Evolutionary conservation across 176 grass and related monocot species (phyloP), one percentile per base, ranked within the genome.

Genomic region (Echinochloa phyllopogon): DNA sequence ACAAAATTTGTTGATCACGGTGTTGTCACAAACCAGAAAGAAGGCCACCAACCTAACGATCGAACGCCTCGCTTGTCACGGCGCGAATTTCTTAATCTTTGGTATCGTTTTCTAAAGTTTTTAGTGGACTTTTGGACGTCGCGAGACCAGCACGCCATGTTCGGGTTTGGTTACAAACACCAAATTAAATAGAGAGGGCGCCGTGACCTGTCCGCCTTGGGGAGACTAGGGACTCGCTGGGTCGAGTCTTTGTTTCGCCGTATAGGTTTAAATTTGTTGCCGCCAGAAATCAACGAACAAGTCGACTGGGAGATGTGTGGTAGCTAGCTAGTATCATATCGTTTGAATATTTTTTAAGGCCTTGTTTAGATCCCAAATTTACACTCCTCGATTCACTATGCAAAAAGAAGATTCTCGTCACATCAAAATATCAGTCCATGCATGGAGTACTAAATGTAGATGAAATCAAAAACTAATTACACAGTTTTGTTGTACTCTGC

Each of bases 51-150:
- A n/a, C 4, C 67, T 72, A 72, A 48, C 43, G 25, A 16, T 51
- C 41, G 27, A 89, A 81, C 42, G 27, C 18, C 69, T 29, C 74
- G n/a, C 41, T 44, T 85, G 83, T 76, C 83, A 39, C 24, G n/a
- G 11, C 23, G 41, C 36, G 62, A 38, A 75, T 75, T 81, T 44
- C 61, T 23, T 16, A 69, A 43, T 69, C n/a, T 36, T 49, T 14
- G 15, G 60, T 11, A 2, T 13, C 21, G 3, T 80, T 80, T 75
- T 81, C 61, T 69, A 68, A 61, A 79, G 47, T 38, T 85, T 79
- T 69, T 13, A 10, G 47, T 85, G 74, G 79, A 90, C 73, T 83
- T 33, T 47, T 12, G 21, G 38, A 83, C 74, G 23, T 48, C 6
- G 74, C 4, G 15, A 21, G 15, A 66, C 37, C 20, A 65, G 65